phyloP scores from a whole-genome alignment of 257 asterid genomes.

The Solanum dulcamara region DNA sequence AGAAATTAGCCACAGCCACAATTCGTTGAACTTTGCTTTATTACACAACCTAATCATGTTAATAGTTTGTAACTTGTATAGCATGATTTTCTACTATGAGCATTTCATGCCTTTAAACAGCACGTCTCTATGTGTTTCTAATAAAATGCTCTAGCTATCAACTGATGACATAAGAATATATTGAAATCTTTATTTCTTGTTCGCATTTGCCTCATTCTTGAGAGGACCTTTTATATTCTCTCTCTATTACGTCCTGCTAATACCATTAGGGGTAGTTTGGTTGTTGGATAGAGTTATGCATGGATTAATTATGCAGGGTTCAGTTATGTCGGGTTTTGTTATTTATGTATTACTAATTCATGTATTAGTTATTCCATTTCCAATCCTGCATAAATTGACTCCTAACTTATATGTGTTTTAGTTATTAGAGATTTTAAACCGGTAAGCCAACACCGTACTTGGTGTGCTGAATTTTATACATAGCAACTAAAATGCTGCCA shows the following conservation, averaged over 20 bases:
- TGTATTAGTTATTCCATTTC: neutral
- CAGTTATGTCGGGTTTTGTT: neutral
- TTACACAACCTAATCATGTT: neutral
- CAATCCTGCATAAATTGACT: neutral
- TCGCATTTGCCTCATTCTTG: neutral
- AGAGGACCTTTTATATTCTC: neutral
- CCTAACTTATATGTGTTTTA: neutral
- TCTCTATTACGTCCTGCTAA: too few relatives aligned
- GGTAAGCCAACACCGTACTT: neutral
- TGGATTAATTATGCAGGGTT: neutral
- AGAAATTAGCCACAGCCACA: neutral
- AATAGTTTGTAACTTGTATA: neutral
- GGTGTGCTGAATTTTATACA: neutral
- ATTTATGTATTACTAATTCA: neutral
- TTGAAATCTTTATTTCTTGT: neutral
- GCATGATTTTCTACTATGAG: neutral
- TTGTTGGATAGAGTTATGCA: neutral
- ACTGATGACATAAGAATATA: neutral
- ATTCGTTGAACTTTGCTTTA: neutral
- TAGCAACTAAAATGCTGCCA: neutral
- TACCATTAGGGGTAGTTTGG: neutral
- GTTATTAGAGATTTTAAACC: neutral
- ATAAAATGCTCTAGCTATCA: neutral
- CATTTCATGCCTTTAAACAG: neutral
- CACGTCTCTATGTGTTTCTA: neutral